A percentile compares a stretch with the other conserved stretches of the same genome.
Conservation (phyloP, 2,329 filamentous ascomycete species). For the Xylaria sp. region DNA sequence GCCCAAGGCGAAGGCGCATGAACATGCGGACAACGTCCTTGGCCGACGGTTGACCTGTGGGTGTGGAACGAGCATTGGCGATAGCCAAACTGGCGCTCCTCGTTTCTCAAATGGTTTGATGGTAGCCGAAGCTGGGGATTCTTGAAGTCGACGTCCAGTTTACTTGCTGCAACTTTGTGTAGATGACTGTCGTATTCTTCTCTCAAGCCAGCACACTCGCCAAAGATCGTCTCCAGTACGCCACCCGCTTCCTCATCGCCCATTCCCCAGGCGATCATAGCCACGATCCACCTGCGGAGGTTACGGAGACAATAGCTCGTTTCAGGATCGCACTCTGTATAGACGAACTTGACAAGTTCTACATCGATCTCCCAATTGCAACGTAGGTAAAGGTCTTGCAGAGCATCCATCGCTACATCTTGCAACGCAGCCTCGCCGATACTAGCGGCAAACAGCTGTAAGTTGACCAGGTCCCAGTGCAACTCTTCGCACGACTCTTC, state of each 20-base stretch:
- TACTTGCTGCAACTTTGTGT: constrained; percentile 62
- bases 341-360: constrained; percentile 62
- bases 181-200: constrained; percentile 64
- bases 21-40: constrained; percentile 63
- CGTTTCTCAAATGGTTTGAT: constrained; percentile 65
- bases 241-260: constrained; percentile 49
- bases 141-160: constrained; percentile 66
- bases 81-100: constrained; percentile 69
- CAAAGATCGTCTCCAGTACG: constrained; percentile 55
- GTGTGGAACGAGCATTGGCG: constrained; percentile 71
- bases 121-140: constrained; percentile 70
- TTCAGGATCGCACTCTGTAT: constrained; percentile 62
- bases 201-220: constrained; percentile 58
- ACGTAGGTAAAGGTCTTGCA: constrained; percentile 69
- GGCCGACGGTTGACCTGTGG: constrained; percentile 64
- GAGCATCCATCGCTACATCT: constrained; percentile 67
- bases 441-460: constrained; percentile 67
- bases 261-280: constrained; percentile 69
- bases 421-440: constrained; percentile 63
- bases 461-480: constrained; percentile 66
- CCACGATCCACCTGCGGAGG: constrained; percentile 68
- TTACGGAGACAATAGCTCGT: constrained; percentile 65
- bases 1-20: constrained; percentile 37
- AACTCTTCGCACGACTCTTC: constrained; percentile 52
- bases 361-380: constrained; percentile 69